Conservation (phyloP, 768 basidiomycete species). For the Lyophyllum semitale region DNA sequence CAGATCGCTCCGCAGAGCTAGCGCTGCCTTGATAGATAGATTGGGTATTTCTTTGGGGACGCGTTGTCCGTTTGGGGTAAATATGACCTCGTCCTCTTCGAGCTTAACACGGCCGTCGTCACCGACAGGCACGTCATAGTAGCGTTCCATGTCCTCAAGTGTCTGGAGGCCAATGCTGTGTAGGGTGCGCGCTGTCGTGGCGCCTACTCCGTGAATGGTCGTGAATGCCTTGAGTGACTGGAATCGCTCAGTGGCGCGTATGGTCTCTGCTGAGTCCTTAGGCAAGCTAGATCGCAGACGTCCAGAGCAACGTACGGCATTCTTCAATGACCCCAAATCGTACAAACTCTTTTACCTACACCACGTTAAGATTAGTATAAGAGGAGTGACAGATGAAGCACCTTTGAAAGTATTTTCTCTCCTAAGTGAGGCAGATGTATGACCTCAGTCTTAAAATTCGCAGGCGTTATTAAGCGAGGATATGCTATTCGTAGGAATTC, state of each 20-base stretch:
- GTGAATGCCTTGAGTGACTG: conserved; percentile 57
- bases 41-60: conserved; percentile 23
- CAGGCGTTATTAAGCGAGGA: conserved; percentile 41
- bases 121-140: conserved; percentile 50
- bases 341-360: conserved; percentile 66
- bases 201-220: conserved; percentile 73
- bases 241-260: conserved; percentile 53
- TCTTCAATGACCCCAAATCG: conserved; percentile 57
- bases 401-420: conserved; percentile 53
- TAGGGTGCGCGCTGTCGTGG: conserved; percentile 64
- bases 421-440: conserved; percentile 49
- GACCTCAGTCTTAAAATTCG: conserved; percentile 38
- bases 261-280: conserved; percentile 39
- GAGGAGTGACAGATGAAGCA: conserved; percentile 15
- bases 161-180: conserved; percentile 69
- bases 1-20: conserved; percentile 62
- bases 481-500: conserved; percentile 39
- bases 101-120: neutral
- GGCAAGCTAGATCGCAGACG: neutral
- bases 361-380: neutral
- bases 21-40: conserved; percentile 55
- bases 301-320: conserved; percentile 44
- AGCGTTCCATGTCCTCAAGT: conserved; percentile 66
- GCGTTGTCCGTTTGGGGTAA: conserved; percentile 34
- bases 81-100: conserved; percentile 19